Evolutionary conservation across 2,329 filamentous ascomycete genomes (phyloP), one percentile per base, ranked within the genome.

Genomic region (Erysiphe pulchra): DNA sequence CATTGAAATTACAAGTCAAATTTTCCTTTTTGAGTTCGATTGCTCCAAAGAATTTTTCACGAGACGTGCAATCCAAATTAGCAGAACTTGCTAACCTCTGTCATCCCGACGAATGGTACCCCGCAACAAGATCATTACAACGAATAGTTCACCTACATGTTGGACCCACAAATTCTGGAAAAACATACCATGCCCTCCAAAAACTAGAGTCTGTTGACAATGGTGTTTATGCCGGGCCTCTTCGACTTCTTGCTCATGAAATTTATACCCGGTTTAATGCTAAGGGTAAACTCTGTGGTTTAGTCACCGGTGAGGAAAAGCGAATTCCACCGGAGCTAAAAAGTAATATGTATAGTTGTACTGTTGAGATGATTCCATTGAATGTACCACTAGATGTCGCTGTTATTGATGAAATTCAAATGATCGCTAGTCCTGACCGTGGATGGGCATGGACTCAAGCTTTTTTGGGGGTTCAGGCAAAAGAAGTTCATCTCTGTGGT

Each of bases 361-460:
- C 90, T 0, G 90, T 98, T 2, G 90, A 98, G 60, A 98, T 98
- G 78, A 69, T 77, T 20, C 71, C 71, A 7, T 50, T 52, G 8
- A 56, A 46, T 49, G 49, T 57, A 17, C 54, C 59, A 17, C 64
- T 77, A 34, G 87, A 95, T 38, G 86, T 98, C 33, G 87, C 84
- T 1, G 87, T 98, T 52, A 87, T 98, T 50, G 90, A 98, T 57
- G 90, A 98, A 63, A 95, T 98, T 47, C 90, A 98, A 61, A 95
- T 98, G 90, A 83, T 98, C 52, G 77, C 74, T 14, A 77, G 85
- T 55, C 50, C 59, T 0, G 73, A 83, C 0, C 77, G 90, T 53
- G 90, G 92, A 1, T 92, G 80, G 77, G 86, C 85, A 2, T 98
- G 90, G 90, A 93, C 86, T 1, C 75, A 85, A 54, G 90, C 90